A percentile compares a stretch with the other conserved stretches of the same genome.
Evolutionary conservation across 495 filamentous ascomycete genomes (phyloP).

Genomic region (Aspergillus heteromorphus): DNA sequence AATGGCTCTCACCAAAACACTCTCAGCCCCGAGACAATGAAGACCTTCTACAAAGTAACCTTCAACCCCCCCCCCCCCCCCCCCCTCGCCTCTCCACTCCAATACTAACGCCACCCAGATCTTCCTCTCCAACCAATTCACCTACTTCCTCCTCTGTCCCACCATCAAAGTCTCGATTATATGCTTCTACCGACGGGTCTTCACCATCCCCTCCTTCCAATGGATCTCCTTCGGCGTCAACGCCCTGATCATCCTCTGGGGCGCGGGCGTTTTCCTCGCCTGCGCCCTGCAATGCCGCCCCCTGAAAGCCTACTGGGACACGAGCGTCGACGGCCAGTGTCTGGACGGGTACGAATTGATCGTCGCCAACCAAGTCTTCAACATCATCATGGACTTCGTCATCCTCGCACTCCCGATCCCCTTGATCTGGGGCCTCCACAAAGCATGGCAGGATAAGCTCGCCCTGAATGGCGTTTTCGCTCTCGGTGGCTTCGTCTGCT

Average conservation of each 20-base stretch:
- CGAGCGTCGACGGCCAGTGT: conserved; percentile 29
- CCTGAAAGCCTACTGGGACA: conserved; percentile 37
- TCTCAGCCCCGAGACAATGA: conserved; percentile 20
- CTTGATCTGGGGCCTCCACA: conserved; percentile 43
- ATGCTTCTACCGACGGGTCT: conserved; percentile 45
- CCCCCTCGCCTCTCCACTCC: neutral
- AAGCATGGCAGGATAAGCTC: conserved; percentile 39
- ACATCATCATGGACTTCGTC: conserved; percentile 40
- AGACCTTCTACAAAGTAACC: conserved; percentile 35
- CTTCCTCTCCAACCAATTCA: conserved; percentile 42
- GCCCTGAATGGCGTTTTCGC: conserved; percentile 44
- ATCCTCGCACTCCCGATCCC: conserved; percentile 37
- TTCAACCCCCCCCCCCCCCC: neutral
- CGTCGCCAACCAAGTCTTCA: conserved; percentile 41
- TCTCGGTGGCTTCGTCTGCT: conserved; percentile 45
- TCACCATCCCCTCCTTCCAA: conserved; percentile 36
- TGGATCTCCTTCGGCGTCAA: conserved; percentile 24
- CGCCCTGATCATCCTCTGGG: conserved; percentile 32
- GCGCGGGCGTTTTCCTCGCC: conserved; percentile 30
- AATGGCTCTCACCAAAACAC: conserved; percentile 26
- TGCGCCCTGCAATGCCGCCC: conserved; percentile 41
- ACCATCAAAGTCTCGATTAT: conserved; percentile 42
- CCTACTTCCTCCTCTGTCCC: conserved; percentile 38
- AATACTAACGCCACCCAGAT: conserved; percentile 22
- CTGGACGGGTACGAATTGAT: conserved; percentile 33